Percentiles rank a stretch among this genome's conserved stretches.
These are phyloP conservation scores for Epithele typhae DNA, from an alignment of 768 basidiomycete species.

Conservation along the genomic window DNA sequence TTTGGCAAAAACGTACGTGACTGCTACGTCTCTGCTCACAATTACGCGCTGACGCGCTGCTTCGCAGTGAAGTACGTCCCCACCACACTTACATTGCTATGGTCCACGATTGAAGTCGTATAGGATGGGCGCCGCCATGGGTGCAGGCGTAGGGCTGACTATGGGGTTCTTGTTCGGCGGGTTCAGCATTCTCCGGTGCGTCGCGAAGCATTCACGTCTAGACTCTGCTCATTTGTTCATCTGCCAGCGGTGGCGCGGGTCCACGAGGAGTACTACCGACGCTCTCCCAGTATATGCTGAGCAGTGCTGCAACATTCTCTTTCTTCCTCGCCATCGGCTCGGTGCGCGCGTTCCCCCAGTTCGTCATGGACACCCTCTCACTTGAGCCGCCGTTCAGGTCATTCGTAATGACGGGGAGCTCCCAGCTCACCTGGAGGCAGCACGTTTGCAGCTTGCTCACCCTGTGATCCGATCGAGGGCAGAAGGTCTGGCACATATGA, in stretches of 20 bases:
- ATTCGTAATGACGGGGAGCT: conserved; percentile 77
- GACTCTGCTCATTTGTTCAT: background rate
- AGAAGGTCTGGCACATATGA: conserved; percentile 68
- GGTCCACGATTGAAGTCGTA: background rate
- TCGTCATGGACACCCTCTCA: background rate
- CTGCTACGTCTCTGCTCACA: conserved; percentile 18
- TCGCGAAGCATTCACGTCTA: conserved; percentile 1
- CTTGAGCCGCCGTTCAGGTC: conserved; percentile 47
- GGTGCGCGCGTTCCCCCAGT: conserved; percentile 38
- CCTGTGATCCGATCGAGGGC: conserved; percentile 58
- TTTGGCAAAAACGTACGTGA: conserved; percentile 71
- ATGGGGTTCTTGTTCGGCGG: conserved; percentile 98
- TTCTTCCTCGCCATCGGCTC: conserved; percentile 97
- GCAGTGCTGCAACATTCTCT: conserved; percentile 94
- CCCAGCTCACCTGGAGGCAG: conserved; percentile 59
- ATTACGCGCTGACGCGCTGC: background rate
- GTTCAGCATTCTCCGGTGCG: conserved; percentile 86
- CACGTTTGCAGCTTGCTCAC: conserved; percentile 52
- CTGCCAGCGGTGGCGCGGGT: conserved; percentile 76
- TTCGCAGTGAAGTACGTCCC: conserved; percentile 28
- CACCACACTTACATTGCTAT: background rate
- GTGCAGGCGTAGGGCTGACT: conserved; percentile 89
- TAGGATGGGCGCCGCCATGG: conserved; percentile 92
- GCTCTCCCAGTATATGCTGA: conserved; percentile 97
- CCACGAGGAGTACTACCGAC: conserved; percentile 88